A percentile compares a stretch with the other conserved stretches of the same genome.
These are phyloP conservation scores for Graphilbum ipis-grandicollis DNA, from an alignment of 2,329 filamentous ascomycete genomes.

Conservation along the genomic window DNA sequence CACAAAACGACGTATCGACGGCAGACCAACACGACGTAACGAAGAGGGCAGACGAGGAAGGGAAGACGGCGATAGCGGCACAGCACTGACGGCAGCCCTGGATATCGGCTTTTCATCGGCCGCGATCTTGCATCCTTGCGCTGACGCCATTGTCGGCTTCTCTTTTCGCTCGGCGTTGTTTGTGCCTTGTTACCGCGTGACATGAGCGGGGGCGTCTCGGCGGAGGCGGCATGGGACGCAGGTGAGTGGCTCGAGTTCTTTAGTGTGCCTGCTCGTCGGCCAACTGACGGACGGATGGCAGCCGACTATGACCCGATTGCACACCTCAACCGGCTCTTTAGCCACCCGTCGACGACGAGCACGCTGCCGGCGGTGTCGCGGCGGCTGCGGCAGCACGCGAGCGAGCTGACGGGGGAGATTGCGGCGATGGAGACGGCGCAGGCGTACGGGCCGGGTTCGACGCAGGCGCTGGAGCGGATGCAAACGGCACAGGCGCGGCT, in stretches of 20 bases:
- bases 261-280: too few relatives aligned
- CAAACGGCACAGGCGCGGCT: slow-evolving; percentile 82
- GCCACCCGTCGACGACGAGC: slow-evolving; percentile 68
- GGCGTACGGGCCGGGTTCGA: slow-evolving; percentile 71
- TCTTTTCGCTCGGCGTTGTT: too few relatives aligned
- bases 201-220: neutral
- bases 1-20: too few relatives aligned
- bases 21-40: too few relatives aligned
- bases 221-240: neutral
- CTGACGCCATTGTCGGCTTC: too few relatives aligned
- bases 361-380: slow-evolving; percentile 60
- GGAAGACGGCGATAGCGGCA: too few relatives aligned
- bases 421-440: slow-evolving; percentile 56
- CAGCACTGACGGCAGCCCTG: too few relatives aligned
- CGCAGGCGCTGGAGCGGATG: slow-evolving; percentile 77
- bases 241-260: neutral
- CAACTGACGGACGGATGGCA: too few relatives aligned
- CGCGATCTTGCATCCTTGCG: too few relatives aligned
- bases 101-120: too few relatives aligned
- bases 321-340: slow-evolving; percentile 87
- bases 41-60: too few relatives aligned
- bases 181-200: too few relatives aligned
- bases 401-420: slow-evolving; percentile 71
- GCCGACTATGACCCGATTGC: slow-evolving; percentile 49
- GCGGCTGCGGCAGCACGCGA: slow-evolving; percentile 55